Conservation (phyloP, 192 early-diverging fungal species). For the Borealophlyctis nickersoniae region DNA sequence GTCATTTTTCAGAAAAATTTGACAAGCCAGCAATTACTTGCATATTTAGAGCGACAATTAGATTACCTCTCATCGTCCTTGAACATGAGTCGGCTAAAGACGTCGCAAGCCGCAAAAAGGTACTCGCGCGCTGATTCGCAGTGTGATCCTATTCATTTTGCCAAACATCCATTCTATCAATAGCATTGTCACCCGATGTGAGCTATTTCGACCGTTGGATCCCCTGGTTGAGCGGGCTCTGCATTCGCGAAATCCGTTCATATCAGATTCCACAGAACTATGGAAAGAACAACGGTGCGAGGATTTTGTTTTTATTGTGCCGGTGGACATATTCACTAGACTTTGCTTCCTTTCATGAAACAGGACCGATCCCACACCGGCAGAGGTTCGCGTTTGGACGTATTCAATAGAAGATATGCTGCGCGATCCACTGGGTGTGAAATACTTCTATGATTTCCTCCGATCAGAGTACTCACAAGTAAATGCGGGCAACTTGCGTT, state of each 20-base stretch:
- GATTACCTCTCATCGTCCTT: conserved; percentile 23
- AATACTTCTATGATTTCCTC: conserved; percentile 31
- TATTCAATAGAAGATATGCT: conserved; percentile 31
- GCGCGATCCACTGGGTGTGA: conserved; percentile 34
- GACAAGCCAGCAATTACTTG: conserved; percentile 17
- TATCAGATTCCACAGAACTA: background rate
- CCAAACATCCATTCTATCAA: background rate
- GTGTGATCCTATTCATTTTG: background rate
- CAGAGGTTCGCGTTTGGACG: conserved; percentile 39
- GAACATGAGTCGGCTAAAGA: conserved; percentile 29
- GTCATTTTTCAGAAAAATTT: conserved; percentile 17
- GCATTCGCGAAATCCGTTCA: conserved; percentile 26
- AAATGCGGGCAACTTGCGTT: background rate
- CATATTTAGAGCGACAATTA: conserved; percentile 30
- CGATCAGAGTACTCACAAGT: conserved; percentile 33
- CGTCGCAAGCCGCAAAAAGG: conserved; percentile 33
- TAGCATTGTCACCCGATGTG: conserved; percentile 26
- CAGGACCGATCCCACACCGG: conserved; percentile 22
- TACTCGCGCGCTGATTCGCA: conserved; percentile 10
- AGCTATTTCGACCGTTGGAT: conserved; percentile 30
- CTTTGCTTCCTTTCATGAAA: background rate
- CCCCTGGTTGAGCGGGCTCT: conserved; percentile 27
- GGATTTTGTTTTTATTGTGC: background rate
- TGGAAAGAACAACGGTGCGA: background rate
- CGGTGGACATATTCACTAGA: background rate